Percentiles rank a stretch among this genome's conserved stretches.
Evolutionary conservation across 768 basidiomycete species (phyloP).

Genomic region (Butyriboletus loyo): DNA sequence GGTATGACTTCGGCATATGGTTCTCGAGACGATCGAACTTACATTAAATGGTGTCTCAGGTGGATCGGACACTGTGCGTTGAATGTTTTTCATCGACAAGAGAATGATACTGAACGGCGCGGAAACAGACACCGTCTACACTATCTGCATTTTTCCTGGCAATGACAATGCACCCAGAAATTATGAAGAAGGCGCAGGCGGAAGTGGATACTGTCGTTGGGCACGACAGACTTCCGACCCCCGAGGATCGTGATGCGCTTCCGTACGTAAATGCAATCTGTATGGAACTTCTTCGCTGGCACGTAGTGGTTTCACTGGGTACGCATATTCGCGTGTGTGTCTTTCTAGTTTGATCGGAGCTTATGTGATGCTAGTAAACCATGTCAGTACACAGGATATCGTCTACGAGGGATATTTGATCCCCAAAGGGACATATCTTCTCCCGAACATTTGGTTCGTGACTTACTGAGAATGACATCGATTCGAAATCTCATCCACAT

Average conservation of each 20-base stretch:
- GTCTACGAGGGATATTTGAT: constrained; percentile 19
- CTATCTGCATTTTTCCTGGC: constrained; percentile 17
- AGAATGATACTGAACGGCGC: neutral
- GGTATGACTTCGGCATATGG: neutral
- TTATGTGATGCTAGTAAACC: neutral
- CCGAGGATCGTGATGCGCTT: too few relatives aligned
- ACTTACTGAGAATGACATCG: neutral
- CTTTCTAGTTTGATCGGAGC: neutral
- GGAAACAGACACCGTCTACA: constrained; percentile 15
- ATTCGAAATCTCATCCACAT: neutral
- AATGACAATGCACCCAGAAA: constrained; percentile 10
- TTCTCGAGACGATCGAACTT: neutral
- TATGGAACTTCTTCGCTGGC: constrained; percentile 11
- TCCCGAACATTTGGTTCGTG: constrained; percentile 18
- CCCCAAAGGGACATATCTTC: too few relatives aligned
- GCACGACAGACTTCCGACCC: too few relatives aligned
- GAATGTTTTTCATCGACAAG: constrained; percentile 18
- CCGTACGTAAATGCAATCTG: too few relatives aligned
- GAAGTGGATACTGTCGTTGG: too few relatives aligned
- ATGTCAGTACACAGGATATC: neutral
- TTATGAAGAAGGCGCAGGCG: too few relatives aligned
- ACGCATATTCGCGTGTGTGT: neutral
- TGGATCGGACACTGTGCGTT: constrained; percentile 13
- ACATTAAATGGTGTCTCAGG: constrained; percentile 18
- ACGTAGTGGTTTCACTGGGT: neutral